Base-by-base conservation (phyloP, 768 basidiomycete genomes). In the Crepidotus variabilis region DNA sequence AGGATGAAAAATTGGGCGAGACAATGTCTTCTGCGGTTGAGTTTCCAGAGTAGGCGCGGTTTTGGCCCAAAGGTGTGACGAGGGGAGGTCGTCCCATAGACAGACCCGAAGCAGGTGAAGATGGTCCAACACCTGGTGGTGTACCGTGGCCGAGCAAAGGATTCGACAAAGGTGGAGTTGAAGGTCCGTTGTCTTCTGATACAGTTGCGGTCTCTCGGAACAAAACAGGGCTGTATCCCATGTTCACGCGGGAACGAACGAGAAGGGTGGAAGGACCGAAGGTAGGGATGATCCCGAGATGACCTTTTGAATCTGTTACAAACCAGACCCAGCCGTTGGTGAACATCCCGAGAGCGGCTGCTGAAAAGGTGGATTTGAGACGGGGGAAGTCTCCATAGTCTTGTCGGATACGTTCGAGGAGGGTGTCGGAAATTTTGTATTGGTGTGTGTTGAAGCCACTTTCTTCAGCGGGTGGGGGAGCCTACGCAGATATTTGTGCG, bases 211-310 rank as follows among this genome's bases (percentile, higher is more conserved):
- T 28, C 28, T 66, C 66, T 18, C 65, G 64, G 50, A 67, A 52
- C 24, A 65, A 56, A 21, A 55, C 32, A 4, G 52, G 55, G 22
- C 57, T 54, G 8, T 61, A 53, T 50, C 60, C 61, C 67, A 70
- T 69, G 56, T 71, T 65, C 16, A 23, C 50, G 34, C 84, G 76
- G 32, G 84, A 85, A 21, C 85, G 78, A 59, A 95, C 79, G 63
- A 98, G 85, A 20, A 97, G 77, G 1, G 96, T 96, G 16, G 92
- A 93, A 0, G 92, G 80, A 5, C 92, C 94, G 65, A 93, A 91
- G 0, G 95, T 96, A 14, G 92, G 90, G 50, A 94, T 70, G 58
- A 95, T 79, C 22, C 84, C 93, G 33, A 75, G 77, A 60, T 80
- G 78, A 14, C 84, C 84, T 4, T 68, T 65, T 18, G 71, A 63